A percentile compares a stretch with the other conserved stretches of the same genome.
Conservation (phyloP, 2,329 filamentous ascomycete species). For the Parascedosporium putredinis region DNA sequence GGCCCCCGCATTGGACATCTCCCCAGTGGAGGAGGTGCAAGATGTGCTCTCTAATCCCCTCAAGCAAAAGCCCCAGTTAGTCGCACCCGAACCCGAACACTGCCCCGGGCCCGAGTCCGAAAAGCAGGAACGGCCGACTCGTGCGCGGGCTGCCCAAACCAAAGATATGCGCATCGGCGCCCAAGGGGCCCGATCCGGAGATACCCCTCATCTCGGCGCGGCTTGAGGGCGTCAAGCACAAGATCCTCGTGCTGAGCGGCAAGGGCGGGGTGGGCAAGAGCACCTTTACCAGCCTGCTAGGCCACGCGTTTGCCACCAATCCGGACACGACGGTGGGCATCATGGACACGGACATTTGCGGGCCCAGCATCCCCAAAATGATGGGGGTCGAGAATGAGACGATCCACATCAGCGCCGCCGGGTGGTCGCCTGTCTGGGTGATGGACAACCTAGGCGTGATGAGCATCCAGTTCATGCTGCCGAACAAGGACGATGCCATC, state of each 20-base stretch:
- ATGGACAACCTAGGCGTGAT: conserved; percentile 89
- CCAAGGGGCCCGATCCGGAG: conserved; percentile 92
- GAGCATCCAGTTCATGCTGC: conserved; percentile 98
- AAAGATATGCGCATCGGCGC: conserved; percentile 88
- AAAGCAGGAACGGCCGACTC: conserved; percentile 62
- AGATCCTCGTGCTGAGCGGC: conserved; percentile 83
- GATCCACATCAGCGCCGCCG: conserved; percentile 78
- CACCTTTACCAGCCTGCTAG: conserved; percentile 80
- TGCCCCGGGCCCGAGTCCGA: conserved; percentile 84
- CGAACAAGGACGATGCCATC: conserved; percentile 83
- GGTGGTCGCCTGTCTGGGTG: conserved; percentile 95
- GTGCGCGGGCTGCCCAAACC: conserved; percentile 91
- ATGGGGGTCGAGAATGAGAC: conserved; percentile 93
- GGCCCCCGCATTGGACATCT: conserved; percentile 64
- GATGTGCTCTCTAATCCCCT: conserved; percentile 67
- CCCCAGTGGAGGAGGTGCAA: conserved; percentile 50
- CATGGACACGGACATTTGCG: conserved; percentile 98
- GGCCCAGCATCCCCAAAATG: conserved; percentile 96
- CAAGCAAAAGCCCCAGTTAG: conserved; percentile 70
- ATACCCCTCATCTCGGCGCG: conserved; percentile 79
- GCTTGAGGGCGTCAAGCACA: conserved; percentile 73
- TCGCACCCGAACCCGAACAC: conserved; percentile 93
- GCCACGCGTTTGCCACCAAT: conserved; percentile 79
- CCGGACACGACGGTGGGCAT: conserved; percentile 73
- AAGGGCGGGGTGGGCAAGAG: conserved; percentile 97